Evolutionary conservation across 75 land plant genomes (phyloP), one percentile per base, ranked within the genome.

Genomic region (Isoetes taiwanensis): DNA sequence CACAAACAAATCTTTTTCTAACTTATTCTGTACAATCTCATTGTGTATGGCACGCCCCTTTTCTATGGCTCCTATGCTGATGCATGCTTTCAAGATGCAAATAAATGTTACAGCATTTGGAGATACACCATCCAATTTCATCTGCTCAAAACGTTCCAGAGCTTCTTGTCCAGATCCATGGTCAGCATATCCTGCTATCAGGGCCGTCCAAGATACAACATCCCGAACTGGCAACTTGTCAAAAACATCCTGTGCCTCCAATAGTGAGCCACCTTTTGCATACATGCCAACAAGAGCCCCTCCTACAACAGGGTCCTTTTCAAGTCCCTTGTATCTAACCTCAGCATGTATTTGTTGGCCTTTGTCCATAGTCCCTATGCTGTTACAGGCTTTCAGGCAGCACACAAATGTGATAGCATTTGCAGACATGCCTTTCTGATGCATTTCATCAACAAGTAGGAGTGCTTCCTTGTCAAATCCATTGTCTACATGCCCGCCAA

Each of bases 101-200:
- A 79, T 69, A 68, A 76, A 78, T 0, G 86, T 82, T 16, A 79
- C 78, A 59, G 72, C 79, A 42, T 80, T 77, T 3, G 87, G 83
- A 33, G 26, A 23, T 63, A 83, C 57, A 25, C 78, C 68, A 40
- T 74, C 73, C 2, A 28, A 6, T 10, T 64, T 29, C 83, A 83
- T 83, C 32, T 38, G 14, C 23, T 77, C 68, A 55, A 74, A 80
- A 59, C 65, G 29, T 10, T 62, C 41, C 39, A 81, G 28, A 0
- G 82, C 78, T 41, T 78, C 82, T 12, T 17, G 37, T 39, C 78
- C 81, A 16, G 59, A 64, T 10, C 82, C 82, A 58, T 75, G 81
- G 63, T 72, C 65, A 14, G 69, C 82, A 65, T 78, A 81, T 29
- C 81, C 85, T 17, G 78, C 75, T 26, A 81, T 81, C 56, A 81